These are phyloP conservation scores for Avena insularis DNA, from an alignment of 176 grass and related monocot genomes.

Conservation along the genomic window DNA sequence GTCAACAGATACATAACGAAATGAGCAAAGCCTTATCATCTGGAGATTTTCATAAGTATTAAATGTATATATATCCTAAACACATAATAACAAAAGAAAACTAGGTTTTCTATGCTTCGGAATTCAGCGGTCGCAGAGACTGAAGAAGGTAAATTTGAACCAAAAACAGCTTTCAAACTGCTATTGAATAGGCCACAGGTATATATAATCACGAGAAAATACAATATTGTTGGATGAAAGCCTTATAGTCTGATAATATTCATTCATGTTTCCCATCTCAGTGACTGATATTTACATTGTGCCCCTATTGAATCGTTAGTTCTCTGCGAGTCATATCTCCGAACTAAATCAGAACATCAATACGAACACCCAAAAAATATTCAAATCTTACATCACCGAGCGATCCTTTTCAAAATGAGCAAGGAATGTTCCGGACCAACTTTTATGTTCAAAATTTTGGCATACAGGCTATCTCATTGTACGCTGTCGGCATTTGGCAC, in stretches of 20 bases:
- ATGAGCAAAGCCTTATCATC: neutral
- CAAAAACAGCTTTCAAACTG: conserved; percentile 7
- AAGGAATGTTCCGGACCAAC: neutral
- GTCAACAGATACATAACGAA: conserved; percentile 12
- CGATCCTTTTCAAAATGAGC: neutral
- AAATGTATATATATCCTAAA: neutral
- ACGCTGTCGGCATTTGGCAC: neutral
- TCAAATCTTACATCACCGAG: neutral
- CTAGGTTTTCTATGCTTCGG: neutral
- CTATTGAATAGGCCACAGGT: neutral
- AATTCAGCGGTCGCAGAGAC: neutral
- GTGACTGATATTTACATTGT: too few species aligned
- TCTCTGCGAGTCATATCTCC: neutral
- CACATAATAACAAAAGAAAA: neutral
- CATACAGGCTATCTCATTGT: conserved; percentile 6
- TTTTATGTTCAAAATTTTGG: conserved; percentile 14
- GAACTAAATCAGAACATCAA: neutral
- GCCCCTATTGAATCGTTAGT: too few species aligned
- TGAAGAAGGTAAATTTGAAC: neutral
- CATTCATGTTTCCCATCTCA: too few species aligned
- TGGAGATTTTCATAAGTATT: neutral
- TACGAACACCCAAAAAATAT: neutral
- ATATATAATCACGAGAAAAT: too few species aligned
- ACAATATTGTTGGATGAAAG: too few species aligned
- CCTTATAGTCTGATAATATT: too few species aligned